Base-by-base conservation (phyloP, 805 yeast genomes). In the Maudiozyma saulgeensis region DNA sequence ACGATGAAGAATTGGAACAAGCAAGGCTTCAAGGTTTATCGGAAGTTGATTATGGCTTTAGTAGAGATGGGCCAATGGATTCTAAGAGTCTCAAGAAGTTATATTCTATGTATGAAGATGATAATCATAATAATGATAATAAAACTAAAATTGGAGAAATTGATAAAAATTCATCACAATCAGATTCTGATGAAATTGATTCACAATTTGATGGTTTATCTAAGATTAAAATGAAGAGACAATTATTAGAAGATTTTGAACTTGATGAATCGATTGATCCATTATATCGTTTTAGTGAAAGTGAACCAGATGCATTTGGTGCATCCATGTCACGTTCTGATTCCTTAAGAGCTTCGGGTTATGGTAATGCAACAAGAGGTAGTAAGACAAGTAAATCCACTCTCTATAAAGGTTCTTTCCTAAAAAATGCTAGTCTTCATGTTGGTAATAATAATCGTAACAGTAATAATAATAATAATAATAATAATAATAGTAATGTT, bases 221-320 rank as follows among this genome's bases (percentile, higher is more conserved):
- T 1, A 47, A 55, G n/a, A 52, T 51, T 32, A 65, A 62, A 45
- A 55, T 63, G 48, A 53, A 16, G 25, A 51, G 45, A 21, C 51
- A 61, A 43, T 43, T 61, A n/a, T 52, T 51, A 16, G 60, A 60
- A 28, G 58, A 53, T 12, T 49, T 40, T 16, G 44, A 31, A n/a
- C 25, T 55, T 6, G 67, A 64, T 16, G 66, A 61, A 18, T 56
- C 62, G 1, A 52, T 65, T 21, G 70, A 65, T 51, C 67, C 68
- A 6, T 53, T 64, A 41, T 52, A 55, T n/a, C 52, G 54, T 21
- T 39, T 50, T 28, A 48, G 41, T 28, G 42, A n/a, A 8, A 41
- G 21, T 35, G 37, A 28, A 26, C 13, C 18, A 9, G 31, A 23
- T 2, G 9, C 18, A n/a, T 26, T 26, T 23, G n/a, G 31, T 11